Base-by-base conservation (phyloP, 176 grass and related monocot genomes). In the Lolium perenne region DNA sequence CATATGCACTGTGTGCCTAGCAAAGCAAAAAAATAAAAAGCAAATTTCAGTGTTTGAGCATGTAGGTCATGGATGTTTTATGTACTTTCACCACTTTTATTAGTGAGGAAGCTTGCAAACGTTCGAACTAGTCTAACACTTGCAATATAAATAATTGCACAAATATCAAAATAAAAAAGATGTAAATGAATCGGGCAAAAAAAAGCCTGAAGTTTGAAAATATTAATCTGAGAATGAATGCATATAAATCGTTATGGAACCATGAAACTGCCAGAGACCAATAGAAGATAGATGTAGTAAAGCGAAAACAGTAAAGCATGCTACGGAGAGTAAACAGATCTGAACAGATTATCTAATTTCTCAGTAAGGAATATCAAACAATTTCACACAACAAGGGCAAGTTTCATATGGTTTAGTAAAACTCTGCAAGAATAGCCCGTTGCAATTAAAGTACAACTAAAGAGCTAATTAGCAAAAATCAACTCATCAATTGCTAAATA, bases 21-120 rank as follows among this genome's bases (percentile, higher is more conserved):
- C 25, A 78, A 35, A 25, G 59, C 29, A 53, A 46, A 80, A 23
- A 80, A 23, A 74, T 32, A 15, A 80, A 59, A 47, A 25, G 11
- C 29, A 88, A 80, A 76, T 49, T 76, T 80, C 50, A 80, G 76
- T 46, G n/a, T 17, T 22, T 80, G 50, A 16, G 7, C n/a, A 35
- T 80, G 49, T 74, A 84, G 74, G 7, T 38, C 54, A 4, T 62
- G 22, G 48, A 38, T 25, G 64, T 38, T 69, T 35, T 59, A 29
- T 58, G 50, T 22, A 80, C 13, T 12, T 38, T 60, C 1, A 23
- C 21, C 7, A 87, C 8, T 60, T 81, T 49, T 56, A 81, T 47
- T 60, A 60, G 26, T 54, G 38, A 80, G 47, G 26, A 65, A 58
- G 38, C 50, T 43, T 50, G 57, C 15, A 15, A 46, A 83, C 64